Percentiles rank a stretch among this genome's conserved stretches.
phyloP scores from a whole-genome alignment of 495 filamentous ascomycete genomes.

The Podospora comata region DNA sequence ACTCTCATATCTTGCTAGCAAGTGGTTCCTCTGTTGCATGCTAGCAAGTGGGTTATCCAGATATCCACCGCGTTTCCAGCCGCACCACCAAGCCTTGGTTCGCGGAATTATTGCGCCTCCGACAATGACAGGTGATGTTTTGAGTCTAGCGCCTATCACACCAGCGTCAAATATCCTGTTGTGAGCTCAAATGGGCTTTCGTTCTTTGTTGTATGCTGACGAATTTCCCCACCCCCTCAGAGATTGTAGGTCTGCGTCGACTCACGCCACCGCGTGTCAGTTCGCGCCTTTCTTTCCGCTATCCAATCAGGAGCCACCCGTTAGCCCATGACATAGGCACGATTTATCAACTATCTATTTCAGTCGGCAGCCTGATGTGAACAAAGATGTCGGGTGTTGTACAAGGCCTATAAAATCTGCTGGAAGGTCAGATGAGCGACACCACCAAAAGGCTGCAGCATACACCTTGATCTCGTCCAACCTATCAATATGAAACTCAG shows the following conservation, averaged over 20 bases:
- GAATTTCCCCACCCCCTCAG: background rate
- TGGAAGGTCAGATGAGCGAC: background rate
- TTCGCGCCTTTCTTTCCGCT: background rate
- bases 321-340: background rate
- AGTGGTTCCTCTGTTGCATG: too few relatives aligned
- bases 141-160: background rate
- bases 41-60: too few relatives aligned
- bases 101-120: background rate
- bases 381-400: background rate
- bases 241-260: background rate
- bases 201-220: background rate
- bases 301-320: background rate
- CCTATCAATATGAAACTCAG: constrained; percentile 13
- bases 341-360: background rate
- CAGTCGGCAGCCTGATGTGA: background rate
- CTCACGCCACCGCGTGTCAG: background rate
- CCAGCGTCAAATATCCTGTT: background rate
- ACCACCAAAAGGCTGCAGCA: background rate
- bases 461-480: background rate
- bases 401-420: background rate
- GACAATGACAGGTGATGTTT: background rate
- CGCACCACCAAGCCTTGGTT: background rate
- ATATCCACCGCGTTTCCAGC: background rate
- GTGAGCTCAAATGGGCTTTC: background rate
- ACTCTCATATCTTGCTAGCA: too few relatives aligned